Percentiles rank a stretch among this genome's conserved stretches.
These are phyloP conservation scores for Penicillium olsonii DNA, from an alignment of 2,329 filamentous ascomycete genomes.

Conservation along the genomic window DNA sequence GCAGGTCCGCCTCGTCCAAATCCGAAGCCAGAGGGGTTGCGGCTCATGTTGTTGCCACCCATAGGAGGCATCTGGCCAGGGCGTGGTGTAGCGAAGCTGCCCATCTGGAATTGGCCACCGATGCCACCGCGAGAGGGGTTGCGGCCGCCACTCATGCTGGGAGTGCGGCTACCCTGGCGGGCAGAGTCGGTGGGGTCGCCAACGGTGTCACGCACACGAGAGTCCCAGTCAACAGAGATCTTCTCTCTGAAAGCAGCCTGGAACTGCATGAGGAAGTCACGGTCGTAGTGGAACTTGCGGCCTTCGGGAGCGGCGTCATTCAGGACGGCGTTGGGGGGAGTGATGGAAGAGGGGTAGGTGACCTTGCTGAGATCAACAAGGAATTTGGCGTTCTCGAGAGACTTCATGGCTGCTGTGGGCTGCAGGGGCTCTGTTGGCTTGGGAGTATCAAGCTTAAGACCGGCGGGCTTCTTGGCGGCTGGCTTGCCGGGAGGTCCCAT, in stretches of 20 bases:
- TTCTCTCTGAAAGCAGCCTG: constrained; percentile 95
- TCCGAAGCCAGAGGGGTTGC: constrained; percentile 55
- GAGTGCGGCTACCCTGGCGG: constrained; percentile 57
- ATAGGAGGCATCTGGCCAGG: constrained; percentile 67
- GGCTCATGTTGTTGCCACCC: constrained; percentile 63
- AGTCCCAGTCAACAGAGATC: constrained; percentile 89
- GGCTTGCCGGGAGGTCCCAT: constrained; percentile 56
- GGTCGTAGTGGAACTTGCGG: constrained; percentile 91
- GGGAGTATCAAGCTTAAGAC: constrained; percentile 84
- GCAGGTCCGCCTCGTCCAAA: constrained; percentile 61
- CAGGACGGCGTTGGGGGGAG: constrained; percentile 86
- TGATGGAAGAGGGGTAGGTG: constrained; percentile 79
- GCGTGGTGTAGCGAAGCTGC: constrained; percentile 59
- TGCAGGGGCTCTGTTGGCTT: constrained; percentile 88
- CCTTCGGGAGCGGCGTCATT: constrained; percentile 72
- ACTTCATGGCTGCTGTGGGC: constrained; percentile 89
- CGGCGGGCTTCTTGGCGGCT: constrained; percentile 76
- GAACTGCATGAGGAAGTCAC: constrained; percentile 94
- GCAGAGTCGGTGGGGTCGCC: constrained; percentile 69
- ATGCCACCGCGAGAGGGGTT: constrained; percentile 50
- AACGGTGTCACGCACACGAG: constrained; percentile 80
- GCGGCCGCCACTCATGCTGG: constrained; percentile 51
- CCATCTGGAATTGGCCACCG: constrained; percentile 56
- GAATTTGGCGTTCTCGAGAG: constrained; percentile 88
- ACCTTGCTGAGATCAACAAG: constrained; percentile 76